Evolutionary conservation across 495 filamentous ascomycete species (phyloP).

Genomic region (Cladorrhinum samala): DNA sequence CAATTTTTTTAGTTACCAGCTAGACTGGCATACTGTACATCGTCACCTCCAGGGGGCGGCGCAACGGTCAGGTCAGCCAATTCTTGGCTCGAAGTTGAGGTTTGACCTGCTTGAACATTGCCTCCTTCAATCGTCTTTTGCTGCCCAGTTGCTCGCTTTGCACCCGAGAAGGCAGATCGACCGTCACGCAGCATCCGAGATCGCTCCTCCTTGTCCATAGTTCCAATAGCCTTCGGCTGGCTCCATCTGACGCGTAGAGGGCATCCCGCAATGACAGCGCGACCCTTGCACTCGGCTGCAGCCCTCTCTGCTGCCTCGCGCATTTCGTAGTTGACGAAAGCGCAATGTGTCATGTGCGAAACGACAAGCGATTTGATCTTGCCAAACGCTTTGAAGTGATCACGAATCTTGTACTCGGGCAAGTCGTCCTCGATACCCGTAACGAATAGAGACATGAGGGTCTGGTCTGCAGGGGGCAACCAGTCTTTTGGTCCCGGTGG

Average conservation of each 20-base stretch:
- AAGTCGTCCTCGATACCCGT: slow-evolving; percentile 96
- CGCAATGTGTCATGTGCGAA: slow-evolving; percentile 93
- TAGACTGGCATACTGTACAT: slow-evolving; percentile 79
- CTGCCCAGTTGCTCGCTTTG: slow-evolving; percentile 25
- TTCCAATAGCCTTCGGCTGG: slow-evolving; percentile 82
- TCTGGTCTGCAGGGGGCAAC: slow-evolving; percentile 71
- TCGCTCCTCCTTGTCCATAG: slow-evolving; percentile 76
- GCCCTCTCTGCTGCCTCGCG: slow-evolving; percentile 79
- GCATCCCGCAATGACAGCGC: slow-evolving; percentile 75
- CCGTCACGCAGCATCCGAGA: slow-evolving; percentile 68
- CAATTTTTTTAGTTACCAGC: slow-evolving; percentile 60
- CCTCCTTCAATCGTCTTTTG: slow-evolving; percentile 31
- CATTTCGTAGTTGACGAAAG: slow-evolving; percentile 87
- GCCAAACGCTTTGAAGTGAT: slow-evolving; percentile 84
- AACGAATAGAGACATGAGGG: slow-evolving; percentile 84
- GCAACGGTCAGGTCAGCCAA: slow-evolving; percentile 54
- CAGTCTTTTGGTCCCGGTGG: slow-evolving; percentile 79
- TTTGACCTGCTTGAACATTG: slow-evolving; percentile 12
- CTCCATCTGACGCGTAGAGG: slow-evolving; percentile 89
- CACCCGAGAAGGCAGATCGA: slow-evolving; percentile 46
- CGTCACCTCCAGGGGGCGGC: slow-evolving; percentile 74
- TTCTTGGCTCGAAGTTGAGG: slow-evolving; percentile 12
- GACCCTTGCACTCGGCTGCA: slow-evolving; percentile 77
- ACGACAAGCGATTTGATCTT: slow-evolving; percentile 84
- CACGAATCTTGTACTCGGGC: slow-evolving; percentile 81